Conservation (phyloP, 352 stramenopile genomes). For the Phytophthora pseudosyringae region DNA sequence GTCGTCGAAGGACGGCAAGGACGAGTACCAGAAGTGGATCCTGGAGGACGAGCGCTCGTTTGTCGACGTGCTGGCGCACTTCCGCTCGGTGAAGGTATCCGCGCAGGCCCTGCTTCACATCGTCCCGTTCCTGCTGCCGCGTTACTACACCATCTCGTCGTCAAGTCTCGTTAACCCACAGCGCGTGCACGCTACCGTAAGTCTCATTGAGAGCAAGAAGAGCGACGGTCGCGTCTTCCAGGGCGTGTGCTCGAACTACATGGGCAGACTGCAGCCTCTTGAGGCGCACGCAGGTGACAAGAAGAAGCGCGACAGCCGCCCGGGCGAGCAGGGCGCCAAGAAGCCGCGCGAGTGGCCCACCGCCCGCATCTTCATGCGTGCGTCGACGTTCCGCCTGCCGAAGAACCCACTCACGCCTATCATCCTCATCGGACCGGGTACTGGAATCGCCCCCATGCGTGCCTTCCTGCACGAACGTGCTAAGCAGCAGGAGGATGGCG, state of each 20-base stretch:
- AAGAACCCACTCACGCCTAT: slow-evolving; percentile 90
- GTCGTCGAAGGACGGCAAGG: slow-evolving; percentile 89
- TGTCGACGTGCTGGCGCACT: slow-evolving; percentile 90
- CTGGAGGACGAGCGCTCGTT: slow-evolving; percentile 91
- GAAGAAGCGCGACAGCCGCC: slow-evolving; percentile 74
- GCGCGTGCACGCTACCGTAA: slow-evolving; percentile 95
- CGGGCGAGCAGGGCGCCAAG: slow-evolving; percentile 78
- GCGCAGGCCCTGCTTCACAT: slow-evolving; percentile 91
- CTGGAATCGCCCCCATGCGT: slow-evolving; percentile 97
- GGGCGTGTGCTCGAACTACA: slow-evolving; percentile 95
- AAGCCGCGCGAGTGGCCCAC: slow-evolving; percentile 66
- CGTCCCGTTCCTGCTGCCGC: slow-evolving; percentile 93
- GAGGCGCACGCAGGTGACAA: slow-evolving; percentile 47
- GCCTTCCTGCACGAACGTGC: slow-evolving; percentile 96
- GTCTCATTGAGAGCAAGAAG: slow-evolving; percentile 89
- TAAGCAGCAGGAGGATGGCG: slow-evolving; percentile 65
- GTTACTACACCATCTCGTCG: slow-evolving; percentile 99
- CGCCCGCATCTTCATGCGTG: slow-evolving; percentile 92
- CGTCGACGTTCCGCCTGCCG: slow-evolving; percentile 96
- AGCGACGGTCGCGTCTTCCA: slow-evolving; percentile 84
- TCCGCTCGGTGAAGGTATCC: slow-evolving; percentile 64
- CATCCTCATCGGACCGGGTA: slow-evolving; percentile 96
- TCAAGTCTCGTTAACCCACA: slow-evolving; percentile 92
- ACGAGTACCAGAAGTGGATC: slow-evolving; percentile 95
- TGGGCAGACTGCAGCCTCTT: slow-evolving; percentile 73